Conservation (phyloP, 2,329 filamentous ascomycete genomes). For the Trichoderma sp. region DNA sequence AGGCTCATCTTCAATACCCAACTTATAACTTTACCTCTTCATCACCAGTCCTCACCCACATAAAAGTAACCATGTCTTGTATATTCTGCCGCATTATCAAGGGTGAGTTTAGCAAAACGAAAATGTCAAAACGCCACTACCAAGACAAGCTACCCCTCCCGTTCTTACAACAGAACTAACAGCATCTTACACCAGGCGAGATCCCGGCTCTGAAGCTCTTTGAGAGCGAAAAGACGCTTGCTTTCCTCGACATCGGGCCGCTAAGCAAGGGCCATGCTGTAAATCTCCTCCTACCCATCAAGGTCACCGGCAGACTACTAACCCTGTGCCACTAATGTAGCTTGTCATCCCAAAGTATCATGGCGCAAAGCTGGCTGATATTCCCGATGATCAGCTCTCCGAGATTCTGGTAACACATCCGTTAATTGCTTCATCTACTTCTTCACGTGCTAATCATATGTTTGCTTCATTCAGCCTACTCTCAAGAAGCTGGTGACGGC, state of each 20-base stretch:
- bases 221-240: constrained; percentile 88
- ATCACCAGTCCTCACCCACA: background rate
- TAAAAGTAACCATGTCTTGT: constrained; percentile 48
- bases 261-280: constrained; percentile 87
- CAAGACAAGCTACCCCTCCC: background rate
- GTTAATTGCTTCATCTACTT: background rate
- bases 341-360: constrained; percentile 96
- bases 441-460: background rate
- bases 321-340: constrained; percentile 43
- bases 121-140: background rate
- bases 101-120: constrained; percentile 48
- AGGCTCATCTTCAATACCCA: background rate
- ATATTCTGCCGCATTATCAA: constrained; percentile 99
- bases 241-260: constrained; percentile 95
- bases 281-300: constrained; percentile 23
- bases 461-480: constrained; percentile 31
- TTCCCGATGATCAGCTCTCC: constrained; percentile 80
- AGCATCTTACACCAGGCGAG: constrained; percentile 60
- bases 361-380: constrained; percentile 85
- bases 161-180: background rate
- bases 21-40: background rate
- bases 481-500: constrained; percentile 84
- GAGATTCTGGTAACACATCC: constrained; percentile 70
- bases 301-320: background rate
- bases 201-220: constrained; percentile 97